Base-by-base conservation (phyloP, 352 stramenopile genomes). In the Pythium insidiosum region DNA sequence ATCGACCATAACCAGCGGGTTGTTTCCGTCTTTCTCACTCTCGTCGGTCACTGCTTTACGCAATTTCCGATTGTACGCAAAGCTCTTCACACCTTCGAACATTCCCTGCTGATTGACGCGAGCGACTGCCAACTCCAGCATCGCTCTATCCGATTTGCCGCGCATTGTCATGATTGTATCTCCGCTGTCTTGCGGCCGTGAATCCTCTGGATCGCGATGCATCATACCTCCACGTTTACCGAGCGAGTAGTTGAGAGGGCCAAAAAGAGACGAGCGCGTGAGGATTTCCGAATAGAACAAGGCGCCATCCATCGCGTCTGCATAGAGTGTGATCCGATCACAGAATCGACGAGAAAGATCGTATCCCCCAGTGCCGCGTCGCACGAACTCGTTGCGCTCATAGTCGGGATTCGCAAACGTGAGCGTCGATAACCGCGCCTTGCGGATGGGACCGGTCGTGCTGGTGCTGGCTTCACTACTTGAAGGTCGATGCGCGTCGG, bases 121-220 rank as follows among this genome's bases (percentile, higher is more conserved):
- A 6, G 70, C 66, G 22, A 78, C 61, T 7, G 74, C 74, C 11
- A 66, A 19, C 41, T 84, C 71, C 55, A 84, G 62, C 33, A 81
- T 66, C 30, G 59, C 56, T 12, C 10, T 12, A 6, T 15, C 21
- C n/a, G 1, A 20, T 20, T 1, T 21, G 6, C 30, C 12, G 21
- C 31, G 16, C 22, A 4, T 42, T 36, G 7, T 3, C 13, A 18
- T 25, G 1, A 28, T 49, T 36, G 9, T 47, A 24, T n/a, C n/a
- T n/a, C n/a, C n/a, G n/a, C n/a, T n/a, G n/a, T n/a, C n/a, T n/a
- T n/a, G n/a, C n/a, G n/a, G n/a, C n/a, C n/a, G n/a, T n/a, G n/a
- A n/a, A n/a, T n/a, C 20, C 11, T 0, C 11, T 16, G 26, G 18
- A 23, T 58, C 43, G 12, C 52, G 54, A 44, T 63, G 47, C 11